Conservation (phyloP, 331 rosid genomes). For the Quercus phellos region DNA sequence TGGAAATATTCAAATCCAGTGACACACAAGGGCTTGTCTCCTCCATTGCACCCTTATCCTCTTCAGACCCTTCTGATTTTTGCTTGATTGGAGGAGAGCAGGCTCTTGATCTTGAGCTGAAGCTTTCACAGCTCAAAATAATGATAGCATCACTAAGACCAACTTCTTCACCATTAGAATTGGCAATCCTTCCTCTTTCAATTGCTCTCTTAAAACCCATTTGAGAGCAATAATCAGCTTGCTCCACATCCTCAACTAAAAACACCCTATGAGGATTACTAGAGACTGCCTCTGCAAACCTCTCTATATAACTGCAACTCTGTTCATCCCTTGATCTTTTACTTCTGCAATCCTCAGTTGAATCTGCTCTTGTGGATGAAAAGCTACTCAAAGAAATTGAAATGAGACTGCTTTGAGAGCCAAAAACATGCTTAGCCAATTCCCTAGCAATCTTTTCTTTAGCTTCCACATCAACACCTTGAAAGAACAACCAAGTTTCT, state of each 20-base stretch:
- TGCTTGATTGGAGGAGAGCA: slow-evolving; percentile 65
- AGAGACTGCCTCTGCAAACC: slow-evolving; percentile 57
- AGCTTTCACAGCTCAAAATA: slow-evolving; percentile 72
- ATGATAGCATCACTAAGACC: slow-evolving; percentile 65
- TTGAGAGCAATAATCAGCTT: slow-evolving; percentile 73
- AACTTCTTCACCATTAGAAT: slow-evolving; percentile 61
- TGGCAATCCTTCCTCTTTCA: slow-evolving; percentile 53
- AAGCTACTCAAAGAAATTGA: slow-evolving; percentile 68
- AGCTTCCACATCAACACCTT: slow-evolving; percentile 67
- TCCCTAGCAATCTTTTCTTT: slow-evolving; percentile 77
- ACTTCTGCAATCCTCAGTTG: slow-evolving; percentile 67
- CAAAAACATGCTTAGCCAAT: slow-evolving; percentile 64
- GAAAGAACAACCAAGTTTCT: slow-evolving; percentile 89
- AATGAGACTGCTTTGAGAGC: slow-evolving; percentile 48
- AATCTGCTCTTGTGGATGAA: slow-evolving; percentile 69
- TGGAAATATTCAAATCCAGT: slow-evolving; percentile 85
- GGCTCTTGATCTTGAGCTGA: slow-evolving; percentile 78
- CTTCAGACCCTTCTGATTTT: slow-evolving; percentile 29
- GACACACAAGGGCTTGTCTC: slow-evolving; percentile 50
- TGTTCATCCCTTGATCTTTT: slow-evolving; percentile 76
- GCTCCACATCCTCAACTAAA: slow-evolving; percentile 77
- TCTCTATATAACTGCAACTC: slow-evolving; percentile 63
- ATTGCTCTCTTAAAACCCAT: slow-evolving; percentile 78
- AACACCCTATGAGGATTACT: slow-evolving; percentile 80
- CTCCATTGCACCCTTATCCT: slow-evolving; percentile 17